Conservation (phyloP, 2,329 filamentous ascomycete species). For the Arthrobotrys sphaeroides region DNA sequence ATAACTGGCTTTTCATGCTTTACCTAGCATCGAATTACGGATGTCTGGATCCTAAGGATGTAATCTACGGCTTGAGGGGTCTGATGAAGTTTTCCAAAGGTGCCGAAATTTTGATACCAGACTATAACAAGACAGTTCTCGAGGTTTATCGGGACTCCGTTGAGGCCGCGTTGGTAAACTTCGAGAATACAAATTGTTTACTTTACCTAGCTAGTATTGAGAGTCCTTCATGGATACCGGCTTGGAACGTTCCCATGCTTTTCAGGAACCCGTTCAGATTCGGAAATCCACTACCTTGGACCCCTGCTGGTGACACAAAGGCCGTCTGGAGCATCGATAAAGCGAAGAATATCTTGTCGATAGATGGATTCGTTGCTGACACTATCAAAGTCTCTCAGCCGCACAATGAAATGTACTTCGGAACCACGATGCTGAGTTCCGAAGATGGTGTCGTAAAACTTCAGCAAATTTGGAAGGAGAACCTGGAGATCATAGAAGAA, state of each 20-base stretch:
- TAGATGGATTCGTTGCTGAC: slow-evolving; percentile 50
- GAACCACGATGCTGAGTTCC: slow-evolving; percentile 54
- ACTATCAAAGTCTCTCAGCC: slow-evolving; percentile 33
- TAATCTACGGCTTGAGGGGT: slow-evolving; percentile 56
- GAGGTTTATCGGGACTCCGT: slow-evolving; percentile 57
- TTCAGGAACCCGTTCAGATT: slow-evolving; percentile 59
- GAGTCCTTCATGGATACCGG: slow-evolving; percentile 56
- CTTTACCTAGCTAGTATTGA: slow-evolving; percentile 56
- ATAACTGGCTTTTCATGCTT: slow-evolving; percentile 58
- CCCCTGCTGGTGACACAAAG: slow-evolving; percentile 47
- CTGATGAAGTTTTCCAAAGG: slow-evolving; percentile 55
- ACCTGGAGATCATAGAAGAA: slow-evolving; percentile 48
- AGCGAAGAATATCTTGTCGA: slow-evolving; percentile 50
- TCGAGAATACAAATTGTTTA: slow-evolving; percentile 56
- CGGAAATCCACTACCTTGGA: slow-evolving; percentile 57
- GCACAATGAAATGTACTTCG: slow-evolving; percentile 56
- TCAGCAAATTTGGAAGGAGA: slow-evolving; percentile 54
- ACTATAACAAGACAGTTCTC: slow-evolving; percentile 55
- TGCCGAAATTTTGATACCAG: slow-evolving; percentile 52
- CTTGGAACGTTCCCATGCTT: slow-evolving; percentile 58
- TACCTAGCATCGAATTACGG: slow-evolving; percentile 57
- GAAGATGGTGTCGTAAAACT: slow-evolving; percentile 51
- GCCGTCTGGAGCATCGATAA: slow-evolving; percentile 57
- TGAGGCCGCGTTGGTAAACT: slow-evolving; percentile 58
- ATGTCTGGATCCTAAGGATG: slow-evolving; percentile 54